Evolutionary conservation across 2,329 filamentous ascomycete genomes (phyloP), one percentile per base, ranked within the genome.

Genomic region (Westerdykella sp.): DNA sequence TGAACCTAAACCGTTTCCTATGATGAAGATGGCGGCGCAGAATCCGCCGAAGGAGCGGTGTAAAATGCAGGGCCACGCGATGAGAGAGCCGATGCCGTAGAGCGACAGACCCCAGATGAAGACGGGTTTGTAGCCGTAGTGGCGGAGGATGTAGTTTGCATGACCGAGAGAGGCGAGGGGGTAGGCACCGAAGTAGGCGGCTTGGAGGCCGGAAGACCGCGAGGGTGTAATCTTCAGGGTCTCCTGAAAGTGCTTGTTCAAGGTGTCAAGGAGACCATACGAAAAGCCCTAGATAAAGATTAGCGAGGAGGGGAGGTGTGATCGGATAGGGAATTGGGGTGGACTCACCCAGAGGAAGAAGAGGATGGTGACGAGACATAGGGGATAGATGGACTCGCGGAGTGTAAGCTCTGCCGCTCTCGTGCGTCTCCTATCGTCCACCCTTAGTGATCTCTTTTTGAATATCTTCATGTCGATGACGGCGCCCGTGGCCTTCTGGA

Each of bases 321-420:
- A 21, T 21, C 4, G 18, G 18, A 21, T 21, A 21, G 18, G 18
- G 18, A 6, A 4, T 21, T 21, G 18, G 18, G 18, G 18, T 6
- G 18, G 18, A 21, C 16, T 35, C 60, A 71, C 77, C 79, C 79
- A 82, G 16, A 84, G 72, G 60, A 83, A 82, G 68, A 83, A 83
- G 1, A 83, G 65, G 38, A 81, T 69, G 0, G 79, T 83, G 40
- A 87, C 83, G 4, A 88, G 73, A 42, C 71, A 70, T 37, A 87
- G 73, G 3, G 84, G 84, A 52, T 77, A 77, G 41, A 87, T 72
- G 11, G 83, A 87, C 56, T 85, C 74, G 41, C 80, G 72, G 23
- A 86, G 61, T 0, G 81, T 85, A 48, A 87, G 69, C 62, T 84
- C 74, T n/a, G 76, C 72, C 15, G 77, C 76, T 16, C 67, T 71